Percentiles rank a stretch among this genome's conserved stretches.
phyloP scores from a whole-genome alignment of 1,284 basidiomycete species.

The Ustanciosporium gigantosporum region DNA sequence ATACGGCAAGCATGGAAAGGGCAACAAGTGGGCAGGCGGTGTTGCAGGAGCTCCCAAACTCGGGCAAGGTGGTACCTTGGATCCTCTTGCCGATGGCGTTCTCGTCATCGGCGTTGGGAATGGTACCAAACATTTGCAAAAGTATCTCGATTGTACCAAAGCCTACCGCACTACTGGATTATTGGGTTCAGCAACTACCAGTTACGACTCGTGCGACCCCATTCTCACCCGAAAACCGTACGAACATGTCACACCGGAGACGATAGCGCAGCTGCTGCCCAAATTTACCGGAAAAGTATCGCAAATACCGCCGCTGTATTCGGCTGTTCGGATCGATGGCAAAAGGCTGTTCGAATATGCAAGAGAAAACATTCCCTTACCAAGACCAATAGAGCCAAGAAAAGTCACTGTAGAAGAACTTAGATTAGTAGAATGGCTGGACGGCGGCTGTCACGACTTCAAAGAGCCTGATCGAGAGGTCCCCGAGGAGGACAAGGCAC shows the following conservation, averaged over 20 bases:
- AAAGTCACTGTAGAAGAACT: conserved; percentile 80
- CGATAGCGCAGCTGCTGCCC: conserved; percentile 68
- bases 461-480: conserved; percentile 48
- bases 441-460: conserved; percentile 40
- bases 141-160: conserved; percentile 90
- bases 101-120: conserved; percentile 82
- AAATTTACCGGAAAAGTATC: conserved; percentile 83
- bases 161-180: conserved; percentile 83
- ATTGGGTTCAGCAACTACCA: conserved; percentile 90
- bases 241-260: conserved; percentile 74
- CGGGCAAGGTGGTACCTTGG: conserved; percentile 90
- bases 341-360: conserved; percentile 96
- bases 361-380: conserved; percentile 82
- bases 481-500: conserved; percentile 43
- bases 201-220: conserved; percentile 82
- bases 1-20: conserved; percentile 40
- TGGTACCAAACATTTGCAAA: conserved; percentile 83
- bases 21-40: conserved; percentile 36
- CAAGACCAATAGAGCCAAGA: conserved; percentile 88
- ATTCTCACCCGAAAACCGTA: conserved; percentile 68
- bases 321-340: conserved; percentile 97
- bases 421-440: conserved; percentile 65
- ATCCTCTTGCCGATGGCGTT: conserved; percentile 94
- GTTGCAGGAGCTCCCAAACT: conserved; percentile 67
- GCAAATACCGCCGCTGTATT: conserved; percentile 74